Conservation (phyloP, 2,329 filamentous ascomycete species). For the Elsinoe fawcettii region DNA sequence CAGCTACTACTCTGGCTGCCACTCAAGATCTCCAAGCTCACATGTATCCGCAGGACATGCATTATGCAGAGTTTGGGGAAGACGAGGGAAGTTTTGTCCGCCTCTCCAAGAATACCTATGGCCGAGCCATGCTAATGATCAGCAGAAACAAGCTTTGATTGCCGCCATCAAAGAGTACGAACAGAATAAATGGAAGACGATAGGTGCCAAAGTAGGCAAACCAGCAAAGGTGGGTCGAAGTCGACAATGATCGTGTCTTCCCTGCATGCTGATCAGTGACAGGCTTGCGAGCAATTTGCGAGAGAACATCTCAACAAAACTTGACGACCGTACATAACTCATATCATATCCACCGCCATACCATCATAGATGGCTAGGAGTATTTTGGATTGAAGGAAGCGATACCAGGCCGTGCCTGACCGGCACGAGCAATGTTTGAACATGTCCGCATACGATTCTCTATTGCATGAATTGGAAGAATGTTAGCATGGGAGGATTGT, state of each 20-base stretch:
- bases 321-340: slow-evolving; percentile 13
- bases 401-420: not conserved
- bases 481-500: slow-evolving; percentile 6
- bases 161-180: slow-evolving; percentile 98
- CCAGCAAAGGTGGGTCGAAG: slow-evolving; percentile 67
- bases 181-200: slow-evolving; percentile 96
- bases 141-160: slow-evolving; percentile 67
- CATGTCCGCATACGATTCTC: slow-evolving; percentile 6
- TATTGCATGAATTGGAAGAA: slow-evolving; percentile 2
- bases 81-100: slow-evolving; percentile 66
- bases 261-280: slow-evolving; percentile 9
- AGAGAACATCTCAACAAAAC: slow-evolving; percentile 78
- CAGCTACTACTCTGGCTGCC: slow-evolving; percentile 21
- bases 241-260: not conserved
- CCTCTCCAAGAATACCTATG: slow-evolving; percentile 27
- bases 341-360: not conserved
- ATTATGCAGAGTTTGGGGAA: slow-evolving; percentile 96
- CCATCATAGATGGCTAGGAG: not conserved
- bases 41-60: slow-evolving; percentile 67
- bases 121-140: slow-evolving; percentile 15
- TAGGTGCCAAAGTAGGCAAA: slow-evolving; percentile 94
- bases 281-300: slow-evolving; percentile 87
- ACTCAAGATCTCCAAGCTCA: slow-evolving; percentile 8
- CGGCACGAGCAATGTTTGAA: slow-evolving; percentile 3
- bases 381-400: not conserved